phyloP scores from a whole-genome alignment of 495 filamentous ascomycete species.

The Mytilinidion resinicola region DNA sequence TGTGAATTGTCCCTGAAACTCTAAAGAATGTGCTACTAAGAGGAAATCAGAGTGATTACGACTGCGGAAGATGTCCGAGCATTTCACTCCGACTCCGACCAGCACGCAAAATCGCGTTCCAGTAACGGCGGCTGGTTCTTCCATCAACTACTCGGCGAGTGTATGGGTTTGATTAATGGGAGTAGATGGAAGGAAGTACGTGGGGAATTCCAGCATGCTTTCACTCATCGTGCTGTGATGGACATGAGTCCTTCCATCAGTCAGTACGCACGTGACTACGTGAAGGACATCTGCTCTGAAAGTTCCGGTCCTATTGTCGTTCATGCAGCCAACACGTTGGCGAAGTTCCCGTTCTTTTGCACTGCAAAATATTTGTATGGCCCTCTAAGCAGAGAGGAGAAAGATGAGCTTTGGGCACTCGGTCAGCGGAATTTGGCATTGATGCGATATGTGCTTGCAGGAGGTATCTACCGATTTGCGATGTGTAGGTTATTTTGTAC shows the following conservation, averaged over 20 bases:
- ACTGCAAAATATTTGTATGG: neutral
- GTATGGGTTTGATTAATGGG: constrained; percentile 36
- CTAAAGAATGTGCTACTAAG: neutral
- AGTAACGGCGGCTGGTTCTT: constrained; percentile 32
- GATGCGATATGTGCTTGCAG: constrained; percentile 1
- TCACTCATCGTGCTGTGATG: constrained; percentile 4
- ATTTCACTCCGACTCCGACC: constrained; percentile 2
- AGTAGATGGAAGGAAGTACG: constrained; percentile 16
- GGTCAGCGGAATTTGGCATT: neutral
- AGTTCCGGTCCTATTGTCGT: neutral
- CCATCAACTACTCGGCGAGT: constrained; percentile 35
- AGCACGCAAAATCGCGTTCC: constrained; percentile 3
- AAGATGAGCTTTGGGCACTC: neutral
- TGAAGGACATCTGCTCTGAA: neutral
- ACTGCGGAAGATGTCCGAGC: constrained; percentile 2
- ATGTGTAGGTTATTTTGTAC: neutral
- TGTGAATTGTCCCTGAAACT: neutral
- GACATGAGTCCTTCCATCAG: constrained; percentile 5
- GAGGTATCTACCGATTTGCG: neutral
- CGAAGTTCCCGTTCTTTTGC: constrained; percentile 2
- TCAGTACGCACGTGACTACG: neutral
- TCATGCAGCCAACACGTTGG: neutral
- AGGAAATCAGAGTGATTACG: constrained; percentile 1
- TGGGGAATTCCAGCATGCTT: constrained; percentile 5
- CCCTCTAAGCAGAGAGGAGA: neutral